Base-by-base conservation (phyloP, 495 filamentous ascomycete genomes). In the Penicillium coffeae region DNA sequence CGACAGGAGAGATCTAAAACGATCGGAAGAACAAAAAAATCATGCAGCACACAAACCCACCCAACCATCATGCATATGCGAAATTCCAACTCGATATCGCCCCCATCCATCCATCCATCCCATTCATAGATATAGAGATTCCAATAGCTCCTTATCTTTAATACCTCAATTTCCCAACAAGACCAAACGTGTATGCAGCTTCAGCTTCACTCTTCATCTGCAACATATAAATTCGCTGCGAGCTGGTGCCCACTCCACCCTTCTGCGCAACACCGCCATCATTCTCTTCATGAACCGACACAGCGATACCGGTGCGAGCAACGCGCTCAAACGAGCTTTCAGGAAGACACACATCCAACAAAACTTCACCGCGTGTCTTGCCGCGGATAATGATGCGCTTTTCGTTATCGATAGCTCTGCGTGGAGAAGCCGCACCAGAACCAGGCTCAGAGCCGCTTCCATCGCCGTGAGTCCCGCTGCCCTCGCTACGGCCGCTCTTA, bases 231-330 rank as follows among this genome's bases (percentile, higher is more conserved):
- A 90, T 85, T 42, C 75, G 82, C 27, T 83, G 85, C 50, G 77
- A 80, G 8, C 85, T 86, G 3, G 75, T 78, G 14, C 62, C 71
- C 1, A 95, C 82, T 19, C 86, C 87, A 3, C 93, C 93, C 32
- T 77, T 75, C 42, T 82, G 74, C 1, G 82, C 81, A 1, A 76
- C 70, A 9, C 88, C 88, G 19, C 86, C 87, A 18, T 83, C 74
- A 34, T 84, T 75, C 59, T 93, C 88, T 59, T 92, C 86, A 80
- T 90, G 89, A 9, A 97, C 84, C 46, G 83, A 90, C 40, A 94
- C 76, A 12, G 90, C 87, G 58, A 98, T 89, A 7, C 93, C 93
- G 35, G 83, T 86, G 40, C 85, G 74, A 0, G 87, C 91, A 21
- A 95, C 74, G 7, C 88, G 76, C 59, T 90, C 87, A 62, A 98